Percentiles rank a stretch among this genome's conserved stretches.
phyloP scores from a whole-genome alignment of 2,329 filamentous ascomycete species.

The Colletotrichum tamarilloi region DNA sequence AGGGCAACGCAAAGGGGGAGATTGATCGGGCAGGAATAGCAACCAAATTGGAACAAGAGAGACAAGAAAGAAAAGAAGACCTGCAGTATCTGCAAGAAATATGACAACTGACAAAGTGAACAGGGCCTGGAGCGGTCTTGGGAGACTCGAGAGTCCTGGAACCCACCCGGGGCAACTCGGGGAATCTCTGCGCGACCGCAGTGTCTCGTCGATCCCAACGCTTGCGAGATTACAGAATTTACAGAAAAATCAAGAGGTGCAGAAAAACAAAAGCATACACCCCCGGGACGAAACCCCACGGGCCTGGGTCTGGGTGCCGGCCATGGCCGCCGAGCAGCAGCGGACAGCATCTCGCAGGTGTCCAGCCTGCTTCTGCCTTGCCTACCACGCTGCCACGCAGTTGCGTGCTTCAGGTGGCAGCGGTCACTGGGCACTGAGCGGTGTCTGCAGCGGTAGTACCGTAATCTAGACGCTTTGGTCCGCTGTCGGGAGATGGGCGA shows the following conservation, averaged over 20 bases:
- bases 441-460: neutral
- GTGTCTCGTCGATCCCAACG: slow-evolving; percentile 2
- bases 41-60: neutral
- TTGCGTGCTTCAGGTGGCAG: neutral
- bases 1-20: neutral
- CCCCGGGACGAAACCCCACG: neutral
- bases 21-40: neutral
- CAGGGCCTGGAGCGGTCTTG: neutral
- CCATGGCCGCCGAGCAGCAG: neutral
- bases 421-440: neutral
- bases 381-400: neutral
- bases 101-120: neutral
- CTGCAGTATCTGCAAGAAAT: neutral
- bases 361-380: neutral
- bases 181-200: neutral
- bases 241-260: no score
- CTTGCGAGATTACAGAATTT: neutral
- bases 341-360: slow-evolving; percentile 7
- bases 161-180: neutral
- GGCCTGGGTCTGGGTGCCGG: slow-evolving; percentile 7
- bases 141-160: neutral
- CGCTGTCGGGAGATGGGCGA: slow-evolving; percentile 1
- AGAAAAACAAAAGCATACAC: neutral
- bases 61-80: neutral
- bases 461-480: neutral